These are phyloP conservation scores for Hibiscus syriacus DNA, from an alignment of 345 rosid species.

Conservation along the genomic window DNA sequence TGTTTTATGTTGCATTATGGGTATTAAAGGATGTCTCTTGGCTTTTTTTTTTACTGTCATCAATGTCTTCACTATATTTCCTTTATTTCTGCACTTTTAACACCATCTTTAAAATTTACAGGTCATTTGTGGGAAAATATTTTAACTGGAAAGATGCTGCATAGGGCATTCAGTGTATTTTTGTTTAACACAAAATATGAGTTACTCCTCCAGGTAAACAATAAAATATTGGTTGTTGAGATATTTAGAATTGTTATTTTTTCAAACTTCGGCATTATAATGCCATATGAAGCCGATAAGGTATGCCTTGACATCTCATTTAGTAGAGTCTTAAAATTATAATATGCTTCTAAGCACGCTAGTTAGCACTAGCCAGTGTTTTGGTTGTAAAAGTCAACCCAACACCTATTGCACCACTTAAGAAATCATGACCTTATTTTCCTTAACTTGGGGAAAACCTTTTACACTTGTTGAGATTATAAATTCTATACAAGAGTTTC, in stretches of 20 bases:
- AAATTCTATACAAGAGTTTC: no score
- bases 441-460: no score
- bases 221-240: neutral
- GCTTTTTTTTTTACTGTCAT: neutral
- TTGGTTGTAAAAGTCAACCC: no score
- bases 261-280: neutral
- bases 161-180: slow-evolving; percentile 97
- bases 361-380: no score
- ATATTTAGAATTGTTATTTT: neutral
- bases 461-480: no score
- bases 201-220: slow-evolving; percentile 86
- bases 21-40: neutral
- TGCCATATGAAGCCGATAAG: neutral
- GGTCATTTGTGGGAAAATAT: slow-evolving; percentile 98
- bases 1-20: neutral
- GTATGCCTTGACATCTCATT: neutral
- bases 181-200: slow-evolving; percentile 89
- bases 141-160: slow-evolving; percentile 64
- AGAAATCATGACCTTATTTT: no score
- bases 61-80: neutral
- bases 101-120: slow-evolving; percentile 24
- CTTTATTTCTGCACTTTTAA: neutral
- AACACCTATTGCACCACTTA: no score
- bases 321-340: no score
- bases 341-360: no score